Percentiles rank a stretch among this genome's conserved stretches.
Evolutionary conservation across 495 filamentous ascomycete species (phyloP).

Genomic region (Podospora pseudocomata): DNA sequence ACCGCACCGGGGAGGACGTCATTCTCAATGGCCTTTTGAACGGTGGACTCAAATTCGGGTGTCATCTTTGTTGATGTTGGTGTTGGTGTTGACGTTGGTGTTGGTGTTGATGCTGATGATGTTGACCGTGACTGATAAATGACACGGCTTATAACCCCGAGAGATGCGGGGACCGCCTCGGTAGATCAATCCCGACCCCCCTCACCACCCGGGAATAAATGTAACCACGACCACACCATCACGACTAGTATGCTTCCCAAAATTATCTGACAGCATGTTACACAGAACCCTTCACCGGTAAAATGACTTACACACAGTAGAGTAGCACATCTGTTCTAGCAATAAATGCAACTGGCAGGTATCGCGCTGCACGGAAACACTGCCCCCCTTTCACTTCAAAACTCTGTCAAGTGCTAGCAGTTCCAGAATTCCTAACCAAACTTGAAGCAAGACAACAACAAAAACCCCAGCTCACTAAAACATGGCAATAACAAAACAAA

Average conservation of each 20-base stretch:
- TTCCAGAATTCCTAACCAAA: neutral
- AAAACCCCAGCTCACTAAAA: neutral
- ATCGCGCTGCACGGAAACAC: neutral
- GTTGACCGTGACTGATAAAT: neutral
- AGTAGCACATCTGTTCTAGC: neutral
- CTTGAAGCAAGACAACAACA: neutral
- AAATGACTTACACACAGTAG: neutral
- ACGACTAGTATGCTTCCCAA: neutral
- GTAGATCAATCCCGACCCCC: neutral
- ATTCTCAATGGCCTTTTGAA: constrained; percentile 19
- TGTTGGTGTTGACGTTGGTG: neutral
- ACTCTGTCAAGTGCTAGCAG: neutral
- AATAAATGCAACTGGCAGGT: neutral
- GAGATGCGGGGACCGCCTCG: neutral
- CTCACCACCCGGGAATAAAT: neutral
- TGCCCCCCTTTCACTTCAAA: neutral
- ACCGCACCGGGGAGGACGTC: constrained; percentile 16
- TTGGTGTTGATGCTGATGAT: neutral
- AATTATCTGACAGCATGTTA: too few species aligned
- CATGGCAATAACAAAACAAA: constrained; percentile 1
- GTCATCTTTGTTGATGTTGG: constrained; percentile 8
- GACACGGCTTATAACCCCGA: neutral
- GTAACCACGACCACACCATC: neutral
- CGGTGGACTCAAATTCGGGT: constrained; percentile 14
- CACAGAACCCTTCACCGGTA: too few species aligned